These are phyloP conservation scores for Kwoniella newhampshirensis DNA, from an alignment of 768 basidiomycete genomes.

Conservation along the genomic window DNA sequence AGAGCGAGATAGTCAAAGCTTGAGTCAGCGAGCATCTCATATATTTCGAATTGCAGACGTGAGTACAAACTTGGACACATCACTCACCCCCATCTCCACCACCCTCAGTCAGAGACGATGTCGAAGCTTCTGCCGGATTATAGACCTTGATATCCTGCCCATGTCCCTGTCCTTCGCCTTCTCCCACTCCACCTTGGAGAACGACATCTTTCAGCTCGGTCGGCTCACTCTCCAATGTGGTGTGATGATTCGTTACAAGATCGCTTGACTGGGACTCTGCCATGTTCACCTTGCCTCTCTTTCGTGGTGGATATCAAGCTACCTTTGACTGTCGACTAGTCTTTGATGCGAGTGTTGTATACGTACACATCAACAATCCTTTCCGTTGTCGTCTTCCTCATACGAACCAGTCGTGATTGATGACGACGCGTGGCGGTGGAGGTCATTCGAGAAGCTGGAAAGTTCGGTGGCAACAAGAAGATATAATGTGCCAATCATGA, in stretches of 20 bases:
- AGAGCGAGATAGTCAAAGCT: not conserved
- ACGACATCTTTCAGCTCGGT: too few relatives aligned
- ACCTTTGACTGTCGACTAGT: too few relatives aligned
- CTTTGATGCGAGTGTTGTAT: too few relatives aligned
- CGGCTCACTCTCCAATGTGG: too few relatives aligned
- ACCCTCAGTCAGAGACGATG: not conserved
- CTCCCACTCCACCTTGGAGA: too few relatives aligned
- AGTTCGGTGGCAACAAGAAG: not conserved
- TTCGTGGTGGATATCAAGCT: not conserved
- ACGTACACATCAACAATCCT: too few relatives aligned
- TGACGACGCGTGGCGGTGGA: slow-evolving; percentile 5
- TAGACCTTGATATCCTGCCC: slow-evolving; percentile 11
- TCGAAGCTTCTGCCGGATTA: slow-evolving; percentile 7
- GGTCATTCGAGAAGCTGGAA: slow-evolving; percentile 1
- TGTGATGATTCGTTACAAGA: too few relatives aligned
- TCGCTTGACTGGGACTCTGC: not conserved
- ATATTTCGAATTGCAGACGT: too few relatives aligned
- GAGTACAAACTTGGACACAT: too few relatives aligned
- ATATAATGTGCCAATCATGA: not conserved
- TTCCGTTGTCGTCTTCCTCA: too few relatives aligned
- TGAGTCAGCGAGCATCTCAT: not conserved
- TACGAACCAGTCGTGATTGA: too few relatives aligned
- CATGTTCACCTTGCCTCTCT: not conserved
- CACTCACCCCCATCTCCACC: slow-evolving; percentile 1
- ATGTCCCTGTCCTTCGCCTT: not conserved